These are phyloP conservation scores for Quercus lobata DNA, from an alignment of 331 rosid genomes.

Conservation along the genomic window DNA sequence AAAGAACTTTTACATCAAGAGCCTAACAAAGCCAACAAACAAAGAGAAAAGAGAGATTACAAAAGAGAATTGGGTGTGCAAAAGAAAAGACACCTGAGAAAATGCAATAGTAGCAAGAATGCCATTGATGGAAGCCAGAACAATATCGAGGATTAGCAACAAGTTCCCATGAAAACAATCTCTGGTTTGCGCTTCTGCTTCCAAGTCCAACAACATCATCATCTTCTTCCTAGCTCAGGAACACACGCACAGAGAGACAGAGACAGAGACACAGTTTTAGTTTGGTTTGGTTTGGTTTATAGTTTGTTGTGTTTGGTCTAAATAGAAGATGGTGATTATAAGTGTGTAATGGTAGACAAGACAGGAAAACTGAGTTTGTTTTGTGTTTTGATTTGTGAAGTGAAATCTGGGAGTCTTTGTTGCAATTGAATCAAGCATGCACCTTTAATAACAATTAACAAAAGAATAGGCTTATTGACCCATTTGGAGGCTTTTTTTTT, in stretches of 20 bases:
- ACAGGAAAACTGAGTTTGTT: background rate
- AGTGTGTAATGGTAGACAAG: background rate
- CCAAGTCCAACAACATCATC: constrained; percentile 20
- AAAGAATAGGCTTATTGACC: background rate
- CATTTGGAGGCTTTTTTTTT: too few relatives aligned
- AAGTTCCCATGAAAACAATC: constrained; percentile 39
- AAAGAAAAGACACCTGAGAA: constrained; percentile 41
- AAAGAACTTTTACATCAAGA: background rate
- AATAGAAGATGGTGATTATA: background rate
- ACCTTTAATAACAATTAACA: background rate
- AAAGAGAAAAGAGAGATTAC: background rate
- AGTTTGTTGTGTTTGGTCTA: background rate
- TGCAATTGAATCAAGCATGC: background rate
- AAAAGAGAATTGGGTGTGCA: background rate
- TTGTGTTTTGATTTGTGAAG: background rate
- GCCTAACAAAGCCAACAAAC: background rate
- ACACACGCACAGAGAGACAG: background rate
- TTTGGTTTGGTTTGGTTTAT: background rate
- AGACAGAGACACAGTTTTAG: background rate
- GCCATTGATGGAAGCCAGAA: constrained; percentile 48
- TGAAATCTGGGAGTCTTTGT: background rate
- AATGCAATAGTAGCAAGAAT: constrained; percentile 50
- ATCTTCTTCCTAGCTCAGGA: background rate
- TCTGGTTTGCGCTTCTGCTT: constrained; percentile 12
- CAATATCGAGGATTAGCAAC: constrained; percentile 38